phyloP scores from a whole-genome alignment of 2,329 filamentous ascomycete species.

The Curvularia spicifera region DNA sequence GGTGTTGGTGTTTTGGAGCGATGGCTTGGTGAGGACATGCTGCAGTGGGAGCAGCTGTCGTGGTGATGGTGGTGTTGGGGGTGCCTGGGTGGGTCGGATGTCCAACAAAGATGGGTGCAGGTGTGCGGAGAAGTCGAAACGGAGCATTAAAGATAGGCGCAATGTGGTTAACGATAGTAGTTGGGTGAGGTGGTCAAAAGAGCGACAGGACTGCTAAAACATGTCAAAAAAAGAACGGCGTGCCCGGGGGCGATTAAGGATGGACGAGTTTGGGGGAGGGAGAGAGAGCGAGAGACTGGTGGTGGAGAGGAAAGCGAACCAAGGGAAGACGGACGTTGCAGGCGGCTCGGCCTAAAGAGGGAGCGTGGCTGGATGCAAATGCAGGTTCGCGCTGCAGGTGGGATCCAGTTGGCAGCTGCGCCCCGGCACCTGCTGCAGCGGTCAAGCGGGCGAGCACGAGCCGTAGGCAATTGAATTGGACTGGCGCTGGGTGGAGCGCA shows the following conservation, averaged over 20 bases:
- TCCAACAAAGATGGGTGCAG: conserved; percentile 26
- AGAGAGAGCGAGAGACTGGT: conserved; percentile 31
- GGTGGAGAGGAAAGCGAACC: conserved; percentile 1
- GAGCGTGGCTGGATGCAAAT: conserved; percentile 30
- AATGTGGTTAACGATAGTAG: conserved; percentile 25
- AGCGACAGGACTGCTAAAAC: conserved; percentile 44
- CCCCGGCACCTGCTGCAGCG: conserved; percentile 23
- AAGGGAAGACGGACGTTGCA: conserved; percentile 29
- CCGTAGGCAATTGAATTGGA: neutral
- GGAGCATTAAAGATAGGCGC: conserved; percentile 41
- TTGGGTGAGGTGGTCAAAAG: conserved; percentile 37
- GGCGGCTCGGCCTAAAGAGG: conserved; percentile 35
- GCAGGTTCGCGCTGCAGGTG: conserved; percentile 42
- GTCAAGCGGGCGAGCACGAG: neutral
- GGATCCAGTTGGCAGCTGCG: conserved; percentile 42
- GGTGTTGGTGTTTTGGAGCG: conserved; percentile 35
- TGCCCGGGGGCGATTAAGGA: conserved; percentile 45
- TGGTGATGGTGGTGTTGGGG: conserved; percentile 8
- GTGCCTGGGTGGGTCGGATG: conserved; percentile 27
- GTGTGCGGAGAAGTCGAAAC: conserved; percentile 33
- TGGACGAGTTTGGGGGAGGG: conserved; percentile 27
- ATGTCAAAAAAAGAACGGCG: conserved; percentile 41
- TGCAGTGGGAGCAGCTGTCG: conserved; percentile 22
- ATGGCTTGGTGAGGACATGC: conserved; percentile 42
- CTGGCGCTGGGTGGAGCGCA: neutral